Percentiles rank a stretch among this genome's conserved stretches.
phyloP scores from a whole-genome alignment of 306 rosid species.

The Sindora glabra region DNA sequence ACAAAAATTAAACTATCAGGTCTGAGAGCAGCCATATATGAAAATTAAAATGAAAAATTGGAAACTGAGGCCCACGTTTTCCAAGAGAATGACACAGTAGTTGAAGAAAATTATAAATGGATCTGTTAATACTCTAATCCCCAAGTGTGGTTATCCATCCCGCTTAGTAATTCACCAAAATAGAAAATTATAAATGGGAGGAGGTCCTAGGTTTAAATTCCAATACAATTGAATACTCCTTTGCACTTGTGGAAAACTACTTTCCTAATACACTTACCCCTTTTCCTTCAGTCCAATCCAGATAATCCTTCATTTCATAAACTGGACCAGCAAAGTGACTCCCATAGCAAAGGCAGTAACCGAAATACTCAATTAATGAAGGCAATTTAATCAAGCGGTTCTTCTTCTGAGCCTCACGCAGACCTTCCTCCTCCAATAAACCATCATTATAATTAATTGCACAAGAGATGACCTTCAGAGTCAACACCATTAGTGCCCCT shows the following conservation, averaged over 20 bases:
- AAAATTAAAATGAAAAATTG: background rate
- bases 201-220: background rate
- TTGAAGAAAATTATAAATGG: background rate
- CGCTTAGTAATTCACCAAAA: no score
- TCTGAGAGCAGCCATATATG: background rate
- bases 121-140: no score
- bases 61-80: background rate
- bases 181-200: background rate
- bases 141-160: no score
- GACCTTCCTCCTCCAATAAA: constrained; percentile 66
- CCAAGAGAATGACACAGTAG: background rate
- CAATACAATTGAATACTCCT: background rate
- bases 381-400: constrained; percentile 68
- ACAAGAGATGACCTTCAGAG: constrained; percentile 83
- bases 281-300: constrained; percentile 85
- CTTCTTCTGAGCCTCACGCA: constrained; percentile 78
- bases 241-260: background rate
- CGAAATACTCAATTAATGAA: constrained; percentile 68
- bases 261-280: constrained; percentile 46
- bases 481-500: constrained; percentile 95
- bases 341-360: constrained; percentile 85
- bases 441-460: constrained; percentile 91
- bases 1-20: background rate
- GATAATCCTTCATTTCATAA: constrained; percentile 86
- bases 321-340: constrained; percentile 99